Base-by-base conservation (phyloP, 108 stramenopile genomes). In the Nitzschia palea region DNA sequence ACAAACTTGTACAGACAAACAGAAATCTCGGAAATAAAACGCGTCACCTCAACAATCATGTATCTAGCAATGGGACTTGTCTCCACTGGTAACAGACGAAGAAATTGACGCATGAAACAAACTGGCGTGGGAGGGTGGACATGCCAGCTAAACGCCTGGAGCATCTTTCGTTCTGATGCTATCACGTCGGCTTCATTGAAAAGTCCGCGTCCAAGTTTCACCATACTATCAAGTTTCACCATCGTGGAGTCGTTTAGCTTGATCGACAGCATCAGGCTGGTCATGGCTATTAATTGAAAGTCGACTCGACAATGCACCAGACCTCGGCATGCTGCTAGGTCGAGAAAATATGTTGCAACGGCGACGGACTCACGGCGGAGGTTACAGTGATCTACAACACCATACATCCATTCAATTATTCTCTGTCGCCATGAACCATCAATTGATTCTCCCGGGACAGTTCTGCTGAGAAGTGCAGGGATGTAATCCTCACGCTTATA, bases 321-420 rank as follows among this genome's bases (percentile, higher is more conserved):
- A 0, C 68, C 74, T 12, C 43, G 50, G 8, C 62, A 44, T 18
- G 74, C 43, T 6, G 76, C 57, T 2, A 86, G 71, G 72, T 86
- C 87, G 52, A 91, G 76, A 53, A 84, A 91, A 23, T 79, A 79
- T 25, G 80, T 58, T 0, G 87, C 81, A 15, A 86, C 70, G 6
- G 79, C 70, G 2, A 91, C 87, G 18, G 84, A 74, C 48, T 91
- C 87, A 31, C 90, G 79, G 30, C 80, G 71, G 15, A 88, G 70
- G 17, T 68, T 69, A 47, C 86, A 77, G 25, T 80, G 72, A 61
- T 91, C 90, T 3, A 91, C 80, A 31, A 91, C 67, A 23, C 75
- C 66, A 61, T 86, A 91, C 90, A 91, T 91, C 87, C 90, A 91
- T 44, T 84, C 85, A 14, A 76, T 70, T 18, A 91, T 80, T 29